phyloP scores from a whole-genome alignment of 2,329 filamentous ascomycete species.

The Lachnellula arida region DNA sequence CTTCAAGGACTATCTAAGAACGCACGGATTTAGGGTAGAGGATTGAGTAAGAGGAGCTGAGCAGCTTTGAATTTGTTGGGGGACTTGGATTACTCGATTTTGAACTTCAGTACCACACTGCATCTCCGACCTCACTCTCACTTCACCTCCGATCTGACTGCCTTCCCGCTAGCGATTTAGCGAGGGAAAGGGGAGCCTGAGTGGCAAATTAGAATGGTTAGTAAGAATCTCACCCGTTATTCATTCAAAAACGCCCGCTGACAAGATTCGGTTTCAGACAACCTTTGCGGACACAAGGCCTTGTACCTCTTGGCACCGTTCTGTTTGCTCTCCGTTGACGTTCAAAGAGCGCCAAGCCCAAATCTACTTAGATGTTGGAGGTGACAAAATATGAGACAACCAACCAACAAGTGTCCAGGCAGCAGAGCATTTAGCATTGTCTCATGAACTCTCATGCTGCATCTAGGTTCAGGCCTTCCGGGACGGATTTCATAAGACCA shows the following conservation, averaged over 20 bases:
- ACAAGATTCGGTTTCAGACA: slow-evolving; percentile 5
- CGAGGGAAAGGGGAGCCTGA: background rate
- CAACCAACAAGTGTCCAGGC: background rate
- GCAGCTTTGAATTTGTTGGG: background rate
- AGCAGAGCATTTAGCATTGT: background rate
- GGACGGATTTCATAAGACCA: background rate
- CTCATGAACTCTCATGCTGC: background rate
- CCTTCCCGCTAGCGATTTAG: too few species aligned
- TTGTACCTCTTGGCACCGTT: background rate
- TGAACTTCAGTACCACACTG: background rate
- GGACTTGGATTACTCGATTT: background rate
- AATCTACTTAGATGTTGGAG: background rate
- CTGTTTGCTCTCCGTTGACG: background rate
- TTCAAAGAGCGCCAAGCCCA: background rate
- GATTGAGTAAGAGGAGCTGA: slow-evolving; percentile 7
- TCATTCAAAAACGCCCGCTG: slow-evolving; percentile 5
- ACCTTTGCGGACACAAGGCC: background rate
- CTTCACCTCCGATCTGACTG: background rate
- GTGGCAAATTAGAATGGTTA: background rate
- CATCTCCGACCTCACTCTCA: background rate
- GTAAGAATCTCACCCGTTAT: background rate
- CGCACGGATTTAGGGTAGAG: slow-evolving; percentile 16
- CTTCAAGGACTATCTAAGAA: slow-evolving; percentile 13
- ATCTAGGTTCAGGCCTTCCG: background rate
- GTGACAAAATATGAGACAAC: background rate